Evolutionary conservation across 1,284 basidiomycete genomes (phyloP), one percentile per base, ranked within the genome.

Genomic region (Austroboletus olivaceoglutinosus): DNA sequence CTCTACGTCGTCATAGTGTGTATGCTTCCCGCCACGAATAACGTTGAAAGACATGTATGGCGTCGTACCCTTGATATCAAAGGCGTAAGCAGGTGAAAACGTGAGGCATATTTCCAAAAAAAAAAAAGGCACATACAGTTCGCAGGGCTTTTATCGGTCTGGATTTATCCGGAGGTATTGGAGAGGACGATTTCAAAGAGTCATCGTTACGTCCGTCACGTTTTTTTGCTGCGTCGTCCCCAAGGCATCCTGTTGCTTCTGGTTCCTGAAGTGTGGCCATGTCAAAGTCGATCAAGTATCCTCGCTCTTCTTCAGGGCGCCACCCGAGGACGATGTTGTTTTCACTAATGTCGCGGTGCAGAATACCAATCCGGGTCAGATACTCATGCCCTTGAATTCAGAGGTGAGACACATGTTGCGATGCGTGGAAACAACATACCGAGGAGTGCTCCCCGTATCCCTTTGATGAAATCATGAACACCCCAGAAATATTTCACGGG

Each of bases 261-360:
- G n/a, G 13, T 0, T 29, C n/a, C 29, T 48, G 57, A 3, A 51
- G 16, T 0, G 47, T 50, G 10, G 50, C 45, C 58, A 55, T 48
- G 16, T 59, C 48, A 5, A 58, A 19, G 33, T 61, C 60, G 18
- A 58, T 60, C 11, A 56, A 11, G n/a, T 53, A 62, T 9, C 58
- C 60, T 39, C 53, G 29, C 41, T 52, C 55, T 0, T 49, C 48
- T 9, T 38, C 34, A 1, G 60, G 60, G n/a, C 30, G 38, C 25
- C 39, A 38, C 0, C 41, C 50, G 2, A 60, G 58, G 12, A 54
- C 50, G 1, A 62, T 53, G 5, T 54, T 59, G 31, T 59, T 57
- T 43, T 61, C 51, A 23, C 54, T 62, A n/a, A 60, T 36, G 2
- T 61, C 53, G 0, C 60, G 44, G 15, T 54, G 53, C 9, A 61